A percentile compares a stretch with the other conserved stretches of the same genome.
Conservation (phyloP, 352 stramenopile species). For the Globisporangium canariense region DNA sequence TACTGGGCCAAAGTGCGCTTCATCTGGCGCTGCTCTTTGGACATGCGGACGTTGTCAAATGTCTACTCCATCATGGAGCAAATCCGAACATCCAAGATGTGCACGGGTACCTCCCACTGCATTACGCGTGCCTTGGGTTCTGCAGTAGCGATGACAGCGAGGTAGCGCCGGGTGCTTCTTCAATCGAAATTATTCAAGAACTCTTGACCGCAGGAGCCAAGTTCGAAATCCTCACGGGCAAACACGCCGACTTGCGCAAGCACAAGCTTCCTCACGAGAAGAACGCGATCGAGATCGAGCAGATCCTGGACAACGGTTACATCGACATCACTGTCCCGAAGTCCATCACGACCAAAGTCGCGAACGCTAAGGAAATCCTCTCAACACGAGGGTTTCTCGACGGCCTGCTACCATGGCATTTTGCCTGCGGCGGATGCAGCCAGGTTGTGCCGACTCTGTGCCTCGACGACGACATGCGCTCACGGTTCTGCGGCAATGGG, state of each 20-base stretch:
- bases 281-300: slow-evolving; percentile 47
- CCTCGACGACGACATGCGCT: slow-evolving; percentile 48
- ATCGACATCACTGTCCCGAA: slow-evolving; percentile 28
- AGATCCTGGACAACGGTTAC: slow-evolving; percentile 43
- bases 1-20: slow-evolving; percentile 55
- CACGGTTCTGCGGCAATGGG: slow-evolving; percentile 36
- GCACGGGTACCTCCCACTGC: slow-evolving; percentile 54
- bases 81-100: slow-evolving; percentile 59
- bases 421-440: slow-evolving; percentile 52
- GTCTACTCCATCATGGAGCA: slow-evolving; percentile 40
- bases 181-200: slow-evolving; percentile 29
- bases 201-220: slow-evolving; percentile 28
- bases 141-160: slow-evolving; percentile 23
- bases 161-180: slow-evolving; percentile 7
- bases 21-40: slow-evolving; percentile 69
- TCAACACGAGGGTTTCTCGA: slow-evolving; percentile 23
- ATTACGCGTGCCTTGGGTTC: slow-evolving; percentile 69
- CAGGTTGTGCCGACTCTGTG: slow-evolving; percentile 34
- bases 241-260: slow-evolving; percentile 49
- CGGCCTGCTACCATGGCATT: slow-evolving; percentile 54
- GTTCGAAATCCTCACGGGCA: slow-evolving; percentile 27
- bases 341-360: slow-evolving; percentile 34
- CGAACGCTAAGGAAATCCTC: slow-evolving; percentile 32
- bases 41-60: slow-evolving; percentile 33
- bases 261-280: slow-evolving; percentile 54